phyloP scores from a whole-genome alignment of 2,329 filamentous ascomycete genomes.

The Sarocladium brachiariae region DNA sequence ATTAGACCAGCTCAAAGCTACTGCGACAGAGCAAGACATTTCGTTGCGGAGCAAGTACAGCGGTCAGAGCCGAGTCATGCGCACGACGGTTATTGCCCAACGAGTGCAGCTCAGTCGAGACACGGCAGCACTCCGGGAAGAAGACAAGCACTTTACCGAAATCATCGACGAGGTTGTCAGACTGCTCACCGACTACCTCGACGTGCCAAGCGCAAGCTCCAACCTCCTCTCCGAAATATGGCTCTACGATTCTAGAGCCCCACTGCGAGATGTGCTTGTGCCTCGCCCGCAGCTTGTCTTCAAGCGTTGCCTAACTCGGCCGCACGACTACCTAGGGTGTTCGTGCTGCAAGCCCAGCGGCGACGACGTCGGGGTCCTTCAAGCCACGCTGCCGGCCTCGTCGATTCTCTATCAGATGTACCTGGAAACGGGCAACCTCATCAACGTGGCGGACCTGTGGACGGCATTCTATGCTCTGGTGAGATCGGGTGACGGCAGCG shows the following conservation, averaged over 20 bases:
- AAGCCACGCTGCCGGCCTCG: conserved; percentile 59
- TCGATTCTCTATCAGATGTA: conserved; percentile 74
- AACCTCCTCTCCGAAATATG: conserved; percentile 65
- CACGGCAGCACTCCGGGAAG: conserved; percentile 60
- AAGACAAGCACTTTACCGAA: conserved; percentile 64
- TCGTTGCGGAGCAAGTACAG: conserved; percentile 69
- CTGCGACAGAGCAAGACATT: conserved; percentile 35
- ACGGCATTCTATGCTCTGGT: conserved; percentile 64
- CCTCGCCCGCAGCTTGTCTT: conserved; percentile 64
- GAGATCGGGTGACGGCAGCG: conserved; percentile 26
- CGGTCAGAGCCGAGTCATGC: conserved; percentile 59
- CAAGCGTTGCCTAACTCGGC: conserved; percentile 63
- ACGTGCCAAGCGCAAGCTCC: conserved; percentile 24
- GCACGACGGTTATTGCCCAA: conserved; percentile 74
- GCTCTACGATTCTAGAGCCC: conserved; percentile 65
- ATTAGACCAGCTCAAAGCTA: conserved; percentile 7
- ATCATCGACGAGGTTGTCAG: conserved; percentile 46
- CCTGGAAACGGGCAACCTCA: conserved; percentile 65
- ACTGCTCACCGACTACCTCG: conserved; percentile 20
- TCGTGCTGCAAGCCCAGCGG: conserved; percentile 52
- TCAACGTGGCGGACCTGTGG: conserved; percentile 78
- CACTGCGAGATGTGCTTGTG: conserved; percentile 67
- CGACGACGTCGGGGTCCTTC: conserved; percentile 31
- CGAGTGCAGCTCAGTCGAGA: conserved; percentile 75
- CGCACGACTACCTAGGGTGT: conserved; percentile 72